Percentiles rank a stretch among this genome's conserved stretches.
Conservation (phyloP, 2,329 filamentous ascomycete species). For the Diaporthe vaccinii region DNA sequence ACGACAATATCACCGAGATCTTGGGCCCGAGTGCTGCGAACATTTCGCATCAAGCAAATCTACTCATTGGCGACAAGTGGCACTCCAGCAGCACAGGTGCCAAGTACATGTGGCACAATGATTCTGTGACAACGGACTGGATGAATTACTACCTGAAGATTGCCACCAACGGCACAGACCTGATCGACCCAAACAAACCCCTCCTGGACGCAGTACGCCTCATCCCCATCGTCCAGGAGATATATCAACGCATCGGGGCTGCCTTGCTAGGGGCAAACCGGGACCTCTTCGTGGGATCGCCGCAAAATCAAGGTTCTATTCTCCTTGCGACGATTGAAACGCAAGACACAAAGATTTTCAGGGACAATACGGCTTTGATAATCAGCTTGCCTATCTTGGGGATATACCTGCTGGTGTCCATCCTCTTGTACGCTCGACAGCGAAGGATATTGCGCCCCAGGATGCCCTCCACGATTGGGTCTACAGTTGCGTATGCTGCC, state of each 20-base stretch:
- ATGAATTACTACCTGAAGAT: slow-evolving; percentile 60
- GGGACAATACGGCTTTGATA: slow-evolving; percentile 60
- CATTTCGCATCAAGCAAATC: slow-evolving; percentile 39
- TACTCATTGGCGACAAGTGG: not conserved
- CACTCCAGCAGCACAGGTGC: not conserved
- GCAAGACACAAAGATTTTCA: slow-evolving; percentile 60
- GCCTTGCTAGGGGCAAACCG: slow-evolving; percentile 57
- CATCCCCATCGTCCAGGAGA: slow-evolving; percentile 39
- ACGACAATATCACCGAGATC: slow-evolving; percentile 43
- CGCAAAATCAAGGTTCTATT: slow-evolving; percentile 17
- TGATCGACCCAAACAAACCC: slow-evolving; percentile 50
- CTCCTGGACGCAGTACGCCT: slow-evolving; percentile 45
- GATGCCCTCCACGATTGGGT: slow-evolving; percentile 65
- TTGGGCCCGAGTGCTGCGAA: slow-evolving; percentile 39
- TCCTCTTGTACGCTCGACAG: slow-evolving; percentile 56
- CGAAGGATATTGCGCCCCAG: slow-evolving; percentile 61
- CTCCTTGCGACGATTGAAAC: slow-evolving; percentile 41
- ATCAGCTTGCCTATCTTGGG: slow-evolving; percentile 59
- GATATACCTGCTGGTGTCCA: slow-evolving; percentile 58
- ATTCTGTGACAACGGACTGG: slow-evolving; percentile 58
- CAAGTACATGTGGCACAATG: slow-evolving; percentile 59
- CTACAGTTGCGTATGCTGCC: slow-evolving; percentile 61
- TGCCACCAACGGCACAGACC: slow-evolving; percentile 44
- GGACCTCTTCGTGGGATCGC: slow-evolving; percentile 50
- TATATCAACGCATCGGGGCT: slow-evolving; percentile 48